A percentile compares a stretch with the other conserved stretches of the same genome.
These are phyloP conservation scores for Scutellaria baicalensis DNA, from an alignment of 257 asterid species.

Conservation along the genomic window DNA sequence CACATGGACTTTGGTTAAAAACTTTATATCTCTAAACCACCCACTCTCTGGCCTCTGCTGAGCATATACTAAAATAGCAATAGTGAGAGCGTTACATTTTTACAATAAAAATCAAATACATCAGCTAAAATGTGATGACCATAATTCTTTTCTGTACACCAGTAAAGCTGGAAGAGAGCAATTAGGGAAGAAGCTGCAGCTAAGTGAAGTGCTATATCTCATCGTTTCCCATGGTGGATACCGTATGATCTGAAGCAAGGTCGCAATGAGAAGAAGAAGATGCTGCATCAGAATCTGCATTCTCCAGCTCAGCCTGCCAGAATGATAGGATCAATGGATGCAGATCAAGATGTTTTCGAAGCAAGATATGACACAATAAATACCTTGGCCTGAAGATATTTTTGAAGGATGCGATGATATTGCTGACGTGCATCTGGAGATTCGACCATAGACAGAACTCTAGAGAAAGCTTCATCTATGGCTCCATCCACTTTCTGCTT, in stretches of 20 bases:
- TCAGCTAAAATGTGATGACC: background rate
- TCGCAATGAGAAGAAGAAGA: conserved; percentile 19
- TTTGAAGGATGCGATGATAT: conserved; percentile 73
- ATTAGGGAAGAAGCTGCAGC: conserved; percentile 6
- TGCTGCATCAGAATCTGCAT: conserved; percentile 28
- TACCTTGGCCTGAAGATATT: conserved; percentile 88
- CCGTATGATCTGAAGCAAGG: background rate
- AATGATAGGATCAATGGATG: background rate
- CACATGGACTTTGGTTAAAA: background rate
- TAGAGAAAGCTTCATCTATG: conserved; percentile 77
- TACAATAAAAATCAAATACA: conserved; percentile 5
- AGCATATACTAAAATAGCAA: background rate
- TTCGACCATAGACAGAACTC: conserved; percentile 91
- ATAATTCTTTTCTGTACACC: conserved; percentile 2
- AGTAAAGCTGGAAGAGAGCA: background rate
- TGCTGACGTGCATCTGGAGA: conserved; percentile 80
- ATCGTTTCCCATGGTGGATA: conserved; percentile 34
- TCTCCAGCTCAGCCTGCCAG: conserved; percentile 65
- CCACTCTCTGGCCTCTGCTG: background rate
- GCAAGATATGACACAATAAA: background rate
- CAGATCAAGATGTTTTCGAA: background rate
- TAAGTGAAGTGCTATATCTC: conserved; percentile 26
- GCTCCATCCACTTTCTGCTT: conserved; percentile 79
- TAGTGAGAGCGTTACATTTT: background rate
- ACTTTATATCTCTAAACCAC: background rate